These are phyloP conservation scores for Tephrocybe sp. DNA, from an alignment of 768 basidiomycete genomes.

Conservation along the genomic window DNA sequence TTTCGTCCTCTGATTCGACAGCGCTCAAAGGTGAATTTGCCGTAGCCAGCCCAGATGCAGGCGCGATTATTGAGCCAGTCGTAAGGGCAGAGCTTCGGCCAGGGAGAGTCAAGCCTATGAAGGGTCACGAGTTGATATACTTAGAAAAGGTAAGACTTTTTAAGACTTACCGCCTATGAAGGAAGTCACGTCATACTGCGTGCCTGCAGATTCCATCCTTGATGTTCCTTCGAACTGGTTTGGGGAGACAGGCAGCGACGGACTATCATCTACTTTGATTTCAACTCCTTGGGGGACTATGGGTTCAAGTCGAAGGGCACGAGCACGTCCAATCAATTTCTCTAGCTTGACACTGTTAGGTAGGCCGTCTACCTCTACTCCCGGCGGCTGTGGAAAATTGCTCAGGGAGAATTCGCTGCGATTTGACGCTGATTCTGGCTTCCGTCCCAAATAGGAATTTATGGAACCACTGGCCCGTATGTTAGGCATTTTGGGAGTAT, in stretches of 20 bases:
- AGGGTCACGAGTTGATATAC: too few relatives aligned
- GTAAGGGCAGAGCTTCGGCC: slow-evolving; percentile 6
- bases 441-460: slow-evolving; percentile 19
- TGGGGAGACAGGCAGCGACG: slow-evolving; percentile 14
- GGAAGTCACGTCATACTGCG: slow-evolving; percentile 72
- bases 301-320: slow-evolving; percentile 3
- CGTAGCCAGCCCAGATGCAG: background rate
- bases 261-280: background rate
- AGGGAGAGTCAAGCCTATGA: slow-evolving; percentile 28
- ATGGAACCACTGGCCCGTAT: slow-evolving; percentile 19
- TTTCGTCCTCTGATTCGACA: slow-evolving; percentile 18
- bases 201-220: slow-evolving; percentile 44
- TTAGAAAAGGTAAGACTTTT: background rate
- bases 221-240: slow-evolving; percentile 13
- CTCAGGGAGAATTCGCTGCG: slow-evolving; percentile 68
- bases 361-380: background rate
- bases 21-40: slow-evolving; percentile 14
- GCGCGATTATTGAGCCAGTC: background rate
- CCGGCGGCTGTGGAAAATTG: slow-evolving; percentile 66
- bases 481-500: background rate
- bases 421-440: slow-evolving; percentile 34
- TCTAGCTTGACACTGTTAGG: slow-evolving; percentile 8
- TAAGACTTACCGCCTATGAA: slow-evolving; percentile 54
- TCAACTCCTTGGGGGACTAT: background rate
- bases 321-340: slow-evolving; percentile 8